Evolutionary conservation across 371 early-diverging fungal species (phyloP), one percentile per base, ranked within the genome.

Genomic region (Actinomortierella ambigua): DNA sequence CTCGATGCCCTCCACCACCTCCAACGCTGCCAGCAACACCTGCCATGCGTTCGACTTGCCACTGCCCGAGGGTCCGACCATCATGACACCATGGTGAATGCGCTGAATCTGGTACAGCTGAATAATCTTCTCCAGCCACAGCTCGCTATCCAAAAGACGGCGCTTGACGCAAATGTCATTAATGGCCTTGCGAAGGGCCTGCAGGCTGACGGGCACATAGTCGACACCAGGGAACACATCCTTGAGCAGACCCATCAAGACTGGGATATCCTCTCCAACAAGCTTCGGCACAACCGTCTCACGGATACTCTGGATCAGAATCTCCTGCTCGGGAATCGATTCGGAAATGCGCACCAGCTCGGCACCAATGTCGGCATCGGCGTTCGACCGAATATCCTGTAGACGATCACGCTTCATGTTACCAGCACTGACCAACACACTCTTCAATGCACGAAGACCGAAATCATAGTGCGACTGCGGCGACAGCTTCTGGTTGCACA

Each of bases 381-480:
- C 77, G 26, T 75, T 81, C 11, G 63, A 67, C 44, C 89, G 83
- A 42, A 88, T 63, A 17, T 68, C 63, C 46, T 83, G 79, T n/a
- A 94, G 77, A 18, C 90, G 84, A 58, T 94, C 93, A 60, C 99
- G 91, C 80, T 99, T 97, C 75, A 98, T 77, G 66, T 97, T 97
- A 81, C 99, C 99, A 20, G 99, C 98, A 68, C 92, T 92, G 42
- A 97, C 93, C 27, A 99, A 80, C 15, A 98, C 99, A 88, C 96
- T 94, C 85, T 99, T 99, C n/a, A 99, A 80, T 2, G 98, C 95
- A 75, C 99, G 95, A 59, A 99, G 86, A 60, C 99, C 99, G 79
- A 99, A 99, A 79, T 99, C 99, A 77, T 99, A 99, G 77, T 99
- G 99, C 17, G 90, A 89, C 82, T 97, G 97, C 48, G 92, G 89